Evolutionary conservation across 768 basidiomycete species (phyloP).

Genomic region (Leccinum arenicola): DNA sequence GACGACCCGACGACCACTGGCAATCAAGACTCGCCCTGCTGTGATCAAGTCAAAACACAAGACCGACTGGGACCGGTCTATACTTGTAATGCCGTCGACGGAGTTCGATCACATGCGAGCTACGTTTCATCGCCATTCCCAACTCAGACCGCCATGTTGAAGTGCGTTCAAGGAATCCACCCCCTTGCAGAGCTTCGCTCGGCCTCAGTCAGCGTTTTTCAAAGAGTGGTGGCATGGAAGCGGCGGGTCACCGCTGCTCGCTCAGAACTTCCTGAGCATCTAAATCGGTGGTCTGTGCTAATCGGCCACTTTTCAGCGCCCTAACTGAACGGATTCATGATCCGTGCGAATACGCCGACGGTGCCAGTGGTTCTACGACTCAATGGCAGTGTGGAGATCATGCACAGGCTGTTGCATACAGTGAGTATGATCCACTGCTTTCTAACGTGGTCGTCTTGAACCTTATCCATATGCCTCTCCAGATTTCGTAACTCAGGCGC

Average conservation of each 20-base stretch:
- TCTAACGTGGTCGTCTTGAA: neutral
- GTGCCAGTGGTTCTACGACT: neutral
- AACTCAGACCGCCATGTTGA: too few relatives aligned
- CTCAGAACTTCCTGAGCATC: neutral
- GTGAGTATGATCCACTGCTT: conserved; percentile 5
- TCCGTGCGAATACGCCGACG: neutral
- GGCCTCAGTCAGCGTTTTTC: neutral
- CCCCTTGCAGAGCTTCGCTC: too few relatives aligned
- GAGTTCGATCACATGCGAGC: neutral
- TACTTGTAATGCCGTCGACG: neutral
- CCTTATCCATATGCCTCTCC: neutral
- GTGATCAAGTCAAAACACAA: too few relatives aligned
- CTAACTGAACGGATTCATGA: neutral
- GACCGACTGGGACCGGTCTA: neutral
- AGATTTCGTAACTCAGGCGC: conserved; percentile 1
- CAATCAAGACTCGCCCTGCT: too few relatives aligned
- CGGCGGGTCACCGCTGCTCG: too few relatives aligned
- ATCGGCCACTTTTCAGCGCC: neutral
- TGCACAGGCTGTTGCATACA: neutral
- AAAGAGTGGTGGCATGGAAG: neutral
- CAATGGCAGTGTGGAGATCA: neutral
- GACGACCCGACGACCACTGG: too few relatives aligned
- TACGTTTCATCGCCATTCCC: too few relatives aligned
- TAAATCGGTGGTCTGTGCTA: neutral
- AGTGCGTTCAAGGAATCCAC: too few relatives aligned